phyloP scores from a whole-genome alignment of 371 early-diverging fungal species.

The Mucor piriformis region DNA sequence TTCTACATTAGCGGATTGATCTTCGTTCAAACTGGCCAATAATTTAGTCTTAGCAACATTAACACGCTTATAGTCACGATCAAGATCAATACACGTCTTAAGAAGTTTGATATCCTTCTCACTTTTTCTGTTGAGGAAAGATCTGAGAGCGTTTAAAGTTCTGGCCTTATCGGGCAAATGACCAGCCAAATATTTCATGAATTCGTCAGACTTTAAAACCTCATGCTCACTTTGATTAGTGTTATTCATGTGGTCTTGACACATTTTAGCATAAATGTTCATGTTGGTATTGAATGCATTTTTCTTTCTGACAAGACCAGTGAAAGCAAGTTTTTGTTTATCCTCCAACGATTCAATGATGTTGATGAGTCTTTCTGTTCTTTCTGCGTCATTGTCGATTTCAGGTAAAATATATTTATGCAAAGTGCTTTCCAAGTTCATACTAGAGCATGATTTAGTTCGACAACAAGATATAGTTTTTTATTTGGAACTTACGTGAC shows the following conservation, averaged over 20 bases:
- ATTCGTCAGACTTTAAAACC: constrained; percentile 27
- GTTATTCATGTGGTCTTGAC: constrained; percentile 31
- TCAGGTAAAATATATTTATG: constrained; percentile 39
- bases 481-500: constrained; percentile 52
- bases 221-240: constrained; percentile 28
- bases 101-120: constrained; percentile 27
- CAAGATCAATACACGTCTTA: constrained; percentile 20
- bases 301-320: constrained; percentile 57
- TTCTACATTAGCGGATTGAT: constrained; percentile 63
- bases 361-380: constrained; percentile 62
- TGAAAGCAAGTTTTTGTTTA: constrained; percentile 58
- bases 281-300: constrained; percentile 52
- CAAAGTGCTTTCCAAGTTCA: constrained; percentile 46
- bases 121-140: constrained; percentile 27
- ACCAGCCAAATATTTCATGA: constrained; percentile 49
- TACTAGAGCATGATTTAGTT: too few relatives aligned
- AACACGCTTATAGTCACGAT: constrained; percentile 34
- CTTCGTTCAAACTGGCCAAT: constrained; percentile 61
- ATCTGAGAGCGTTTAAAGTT: constrained; percentile 30
- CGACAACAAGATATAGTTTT: constrained; percentile 14
- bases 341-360: constrained; percentile 53
- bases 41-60: constrained; percentile 62
- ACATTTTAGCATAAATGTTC: constrained; percentile 48
- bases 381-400: constrained; percentile 49
- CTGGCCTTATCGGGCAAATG: constrained; percentile 65